phyloP scores from a whole-genome alignment of 2,329 filamentous ascomycete species.

The Colletotrichum navitas region DNA sequence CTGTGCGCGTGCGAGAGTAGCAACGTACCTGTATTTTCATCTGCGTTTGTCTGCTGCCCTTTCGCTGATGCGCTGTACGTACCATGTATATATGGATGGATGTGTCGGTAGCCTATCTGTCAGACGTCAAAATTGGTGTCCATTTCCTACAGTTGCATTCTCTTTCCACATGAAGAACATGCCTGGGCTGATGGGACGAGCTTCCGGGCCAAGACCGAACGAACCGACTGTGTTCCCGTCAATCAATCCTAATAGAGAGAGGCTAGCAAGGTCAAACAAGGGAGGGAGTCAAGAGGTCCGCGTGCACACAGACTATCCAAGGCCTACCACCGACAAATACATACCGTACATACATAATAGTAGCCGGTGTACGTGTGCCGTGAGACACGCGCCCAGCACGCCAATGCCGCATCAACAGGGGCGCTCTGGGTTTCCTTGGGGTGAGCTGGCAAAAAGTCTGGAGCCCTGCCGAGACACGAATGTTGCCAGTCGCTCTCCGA shows the following conservation, averaged over 20 bases:
- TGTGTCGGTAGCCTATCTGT: neutral
- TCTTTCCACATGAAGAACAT: neutral
- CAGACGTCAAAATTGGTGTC: conserved; percentile 3
- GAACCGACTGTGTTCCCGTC: neutral
- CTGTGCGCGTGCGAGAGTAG: neutral
- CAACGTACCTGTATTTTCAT: neutral
- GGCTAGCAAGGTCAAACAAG: neutral
- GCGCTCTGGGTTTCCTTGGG: conserved; percentile 11
- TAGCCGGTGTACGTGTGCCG: conserved; percentile 17
- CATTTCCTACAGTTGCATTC: neutral
- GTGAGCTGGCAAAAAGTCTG: conserved; percentile 13
- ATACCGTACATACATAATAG: neutral
- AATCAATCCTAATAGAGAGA: neutral
- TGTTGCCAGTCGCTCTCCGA: conserved; percentile 3
- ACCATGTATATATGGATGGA: neutral
- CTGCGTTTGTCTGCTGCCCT: neutral
- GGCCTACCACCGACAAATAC: neutral
- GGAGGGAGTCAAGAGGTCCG: neutral
- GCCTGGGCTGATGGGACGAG: neutral
- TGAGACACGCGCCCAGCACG: conserved; percentile 37
- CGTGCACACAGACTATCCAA: neutral
- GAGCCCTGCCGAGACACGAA: conserved; percentile 33
- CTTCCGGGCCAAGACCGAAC: neutral
- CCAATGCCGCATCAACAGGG: conserved; percentile 39
- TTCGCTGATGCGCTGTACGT: neutral